Percentiles rank a stretch among this genome's conserved stretches.
Evolutionary conservation across 257 asterid species (phyloP).

Genomic region (Voacanga thouarsii): DNA sequence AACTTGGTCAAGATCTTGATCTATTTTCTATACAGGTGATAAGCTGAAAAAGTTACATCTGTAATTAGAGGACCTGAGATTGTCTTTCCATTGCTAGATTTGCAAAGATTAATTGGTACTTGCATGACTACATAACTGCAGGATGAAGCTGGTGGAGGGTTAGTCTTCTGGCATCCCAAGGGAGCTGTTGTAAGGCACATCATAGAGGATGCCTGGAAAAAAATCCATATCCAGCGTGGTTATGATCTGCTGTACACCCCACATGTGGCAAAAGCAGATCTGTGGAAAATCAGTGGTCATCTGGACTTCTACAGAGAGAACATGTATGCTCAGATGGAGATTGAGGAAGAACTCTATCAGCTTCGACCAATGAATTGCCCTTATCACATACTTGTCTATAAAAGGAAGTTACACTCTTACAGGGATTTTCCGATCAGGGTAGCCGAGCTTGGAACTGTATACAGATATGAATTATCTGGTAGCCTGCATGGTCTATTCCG

Average conservation of each 20-base stretch:
- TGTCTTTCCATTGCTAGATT: not conserved
- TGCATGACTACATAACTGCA: constrained; percentile 35
- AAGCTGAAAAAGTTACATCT: not conserved
- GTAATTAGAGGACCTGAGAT: not conserved
- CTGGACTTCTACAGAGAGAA: constrained; percentile 88
- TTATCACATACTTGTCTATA: constrained; percentile 87
- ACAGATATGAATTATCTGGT: constrained; percentile 93
- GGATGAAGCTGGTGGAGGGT: constrained; percentile 99
- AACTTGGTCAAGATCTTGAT: constrained; percentile 96
- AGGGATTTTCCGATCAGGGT: constrained; percentile 93
- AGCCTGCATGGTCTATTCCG: constrained; percentile 97
- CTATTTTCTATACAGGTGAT: constrained; percentile 90
- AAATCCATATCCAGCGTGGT: constrained; percentile 70
- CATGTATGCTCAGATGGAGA: constrained; percentile 92
- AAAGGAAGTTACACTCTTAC: constrained; percentile 70
- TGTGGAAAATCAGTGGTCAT: constrained; percentile 97
- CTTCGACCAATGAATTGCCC: constrained; percentile 99
- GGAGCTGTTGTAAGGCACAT: constrained; percentile 85
- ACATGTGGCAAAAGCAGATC: constrained; percentile 95
- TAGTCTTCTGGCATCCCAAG: constrained; percentile 99
- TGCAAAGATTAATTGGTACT: constrained; percentile 26
- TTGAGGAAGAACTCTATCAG: constrained; percentile 91
- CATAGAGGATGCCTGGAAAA: constrained; percentile 92
- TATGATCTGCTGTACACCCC: constrained; percentile 91
- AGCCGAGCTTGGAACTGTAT: constrained; percentile 98